Evolutionary conservation across 192 early-diverging fungal species (phyloP), one percentile per base, ranked within the genome.

Genomic region (Gaertneriomyces semiglobifer): DNA sequence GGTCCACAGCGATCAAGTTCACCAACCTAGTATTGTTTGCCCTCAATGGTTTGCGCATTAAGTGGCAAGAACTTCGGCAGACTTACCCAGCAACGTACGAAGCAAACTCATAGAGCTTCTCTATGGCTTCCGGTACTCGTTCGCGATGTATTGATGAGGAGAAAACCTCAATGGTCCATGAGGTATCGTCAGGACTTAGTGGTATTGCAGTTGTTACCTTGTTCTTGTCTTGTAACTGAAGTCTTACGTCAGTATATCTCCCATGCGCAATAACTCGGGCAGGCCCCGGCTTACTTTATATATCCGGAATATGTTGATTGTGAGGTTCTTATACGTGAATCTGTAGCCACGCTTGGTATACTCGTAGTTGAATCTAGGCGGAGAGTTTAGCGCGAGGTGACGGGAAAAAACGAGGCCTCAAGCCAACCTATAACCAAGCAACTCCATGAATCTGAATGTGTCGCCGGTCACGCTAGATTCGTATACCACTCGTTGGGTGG

Each of bases 401-500:
- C 12, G 18, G 12, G 41, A 4, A 19, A 10, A 46, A 11, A 10
- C 9, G 42, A 59, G 12, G 56, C 12, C 8, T 14, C 44, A 12
- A 46, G 44, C 75, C 43, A 76, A 88, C 79, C 69, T 86, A 66
- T 93, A 93, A 7, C 90, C 88, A 8, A 93, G 72, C 45, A 88
- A 76, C 38, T 77, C 79, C 73, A 91, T 81, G 59, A 86, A 89
- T 67, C 81, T 73, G 62, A 88, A 74, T 0, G 81, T 85, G 66
- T 92, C 86, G 12, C 88, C 90, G n/a, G 82, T 72, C 10, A 81
- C 33, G 12, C 82, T 66, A 50, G 79, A 77, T 11, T 86, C 83
- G 65, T 88, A 79, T 33, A 88, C 81, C 7, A 81, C 82, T 6
- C 86, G 86, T 39, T 88, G 80, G 20, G 85, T 86, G 1, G 80